Base-by-base conservation (phyloP, 2,329 filamentous ascomycete species). In the Fusarium sp. region DNA sequence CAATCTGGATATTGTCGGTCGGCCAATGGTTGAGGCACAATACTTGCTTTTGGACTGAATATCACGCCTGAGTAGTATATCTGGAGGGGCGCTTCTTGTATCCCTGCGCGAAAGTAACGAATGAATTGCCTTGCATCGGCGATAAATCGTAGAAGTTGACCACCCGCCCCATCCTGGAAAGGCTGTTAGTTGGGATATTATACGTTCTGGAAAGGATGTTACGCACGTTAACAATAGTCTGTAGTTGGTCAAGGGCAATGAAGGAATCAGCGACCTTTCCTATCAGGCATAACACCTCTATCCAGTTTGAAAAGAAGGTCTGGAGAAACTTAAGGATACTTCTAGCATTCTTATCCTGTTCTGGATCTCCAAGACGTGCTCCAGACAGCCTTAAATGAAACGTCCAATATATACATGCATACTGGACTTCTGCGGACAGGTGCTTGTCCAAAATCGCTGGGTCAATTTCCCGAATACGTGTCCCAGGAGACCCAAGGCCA, bases 401-500 rank as follows among this genome's bases (percentile, higher is more conserved):
- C 1, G 74, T 68, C 80, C 79, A 83, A 15, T 67, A 32, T 2
- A 41, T 19, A 2, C 51, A 68, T 4, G 55, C 59, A n/a, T 68
- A 68, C 15, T 44, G 55, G 0, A 67, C 7, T 32, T 68, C 47
- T 1, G 41, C 2, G 0, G 59, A 7, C 1, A 67, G 20, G 7
- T 3, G 4, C 1, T 7, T 20, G 11, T 44, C 3, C 1, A 56
- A 7, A 14, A 3, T 5, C 2, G 4, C 10, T 3, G 9, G 0
- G 3, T 37, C 17, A 2, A 57, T 11, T 0, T 37, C 4, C 5
- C 6, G 24, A 4, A 13, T 24, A 6, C 1, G 3, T 14, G 3
- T 40, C 3, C 3, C 63, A 6, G 44, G 17, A 0, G 35, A n/a
- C n/a, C 50, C 14, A 1, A 80, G 51, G 6, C 56, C 56, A 61